Evolutionary conservation across 2,329 filamentous ascomycete genomes (phyloP).

Genomic region (Ceratocystis alfenasii): DNA sequence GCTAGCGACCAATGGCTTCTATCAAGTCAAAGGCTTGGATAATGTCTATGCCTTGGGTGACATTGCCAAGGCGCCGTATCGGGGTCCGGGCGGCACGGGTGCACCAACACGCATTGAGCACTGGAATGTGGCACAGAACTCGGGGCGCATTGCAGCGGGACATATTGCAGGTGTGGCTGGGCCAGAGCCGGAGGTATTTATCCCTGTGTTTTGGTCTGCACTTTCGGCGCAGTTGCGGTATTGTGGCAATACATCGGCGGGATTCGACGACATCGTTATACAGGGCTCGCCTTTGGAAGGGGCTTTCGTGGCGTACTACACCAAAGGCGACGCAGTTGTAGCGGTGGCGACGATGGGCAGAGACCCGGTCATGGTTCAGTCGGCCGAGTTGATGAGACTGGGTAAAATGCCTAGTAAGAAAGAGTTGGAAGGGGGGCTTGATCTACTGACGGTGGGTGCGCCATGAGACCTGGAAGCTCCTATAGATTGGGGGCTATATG

Average conservation of each 20-base stretch:
- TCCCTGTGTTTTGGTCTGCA: constrained; percentile 95
- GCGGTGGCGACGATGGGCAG: constrained; percentile 83
- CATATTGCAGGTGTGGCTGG: constrained; percentile 60
- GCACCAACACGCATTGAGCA: constrained; percentile 77
- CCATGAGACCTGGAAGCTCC: neutral
- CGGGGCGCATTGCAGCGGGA: constrained; percentile 66
- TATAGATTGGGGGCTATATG: too few species aligned
- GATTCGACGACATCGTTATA: constrained; percentile 77
- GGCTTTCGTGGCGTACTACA: constrained; percentile 84
- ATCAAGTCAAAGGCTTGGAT: constrained; percentile 60
- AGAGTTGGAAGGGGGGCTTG: constrained; percentile 54
- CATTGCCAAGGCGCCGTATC: constrained; percentile 89
- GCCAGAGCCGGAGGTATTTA: constrained; percentile 49
- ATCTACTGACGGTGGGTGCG: constrained; percentile 33
- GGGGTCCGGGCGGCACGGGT: constrained; percentile 72
- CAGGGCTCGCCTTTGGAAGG: constrained; percentile 63
- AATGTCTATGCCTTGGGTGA: constrained; percentile 91
- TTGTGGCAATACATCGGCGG: constrained; percentile 70
- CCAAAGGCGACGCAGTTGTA: constrained; percentile 71
- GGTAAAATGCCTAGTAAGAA: constrained; percentile 74
- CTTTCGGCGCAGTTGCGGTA: constrained; percentile 82
- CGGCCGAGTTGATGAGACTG: constrained; percentile 70
- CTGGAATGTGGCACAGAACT: constrained; percentile 96
- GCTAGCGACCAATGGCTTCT: constrained; percentile 65
- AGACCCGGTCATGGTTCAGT: constrained; percentile 76